Base-by-base conservation (phyloP, 179 eudicot species). In the Amaranthus tricolor region DNA sequence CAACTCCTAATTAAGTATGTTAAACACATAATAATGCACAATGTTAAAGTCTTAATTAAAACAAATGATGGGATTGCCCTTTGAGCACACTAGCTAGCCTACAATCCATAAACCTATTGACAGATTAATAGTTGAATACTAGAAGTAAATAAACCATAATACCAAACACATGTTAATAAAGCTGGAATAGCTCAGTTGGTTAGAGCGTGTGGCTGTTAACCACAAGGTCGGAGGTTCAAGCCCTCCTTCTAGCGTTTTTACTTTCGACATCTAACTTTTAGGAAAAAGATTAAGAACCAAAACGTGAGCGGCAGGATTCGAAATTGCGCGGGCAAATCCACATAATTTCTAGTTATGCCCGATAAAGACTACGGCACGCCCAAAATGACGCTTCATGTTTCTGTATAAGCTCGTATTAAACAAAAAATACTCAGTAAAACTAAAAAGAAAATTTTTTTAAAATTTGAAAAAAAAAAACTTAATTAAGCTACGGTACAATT, bases 151-250 rank as follows among this genome's bases (percentile, higher is more conserved):
- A n/a, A n/a, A n/a, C n/a, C n/a, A n/a, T n/a, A n/a, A n/a, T n/a
- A n/a, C n/a, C n/a, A n/a, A n/a, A n/a, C n/a, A n/a, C n/a, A n/a
- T n/a, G n/a, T n/a, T n/a, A n/a, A n/a, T n/a, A n/a, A n/a, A n/a
- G 93, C 96, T 91, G 92, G 96, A 89, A 82, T 91, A 91, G 94
- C 98, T 93, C 92, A 93, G 96, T 79, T 87, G 94, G 97, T 79
- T 91, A 91, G 92, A 91, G 90, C 92, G 91, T 91, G 91, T 89
- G 94, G 94, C 94, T 86, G 88, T 89, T 91, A 91, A 93, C 96
- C 94, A 91, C 90, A 93, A 89, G 95, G 93, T 89, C 91, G 93
- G 86, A 91, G 93, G 97, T 91, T 91, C 93, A 67, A 91, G 45
- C 97, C 95, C 93, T 93, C 86, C 91, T 64, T 91, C 91, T 88